These are phyloP conservation scores for Didymella pinodella DNA, from an alignment of 2,329 filamentous ascomycete species.

Conservation along the genomic window DNA sequence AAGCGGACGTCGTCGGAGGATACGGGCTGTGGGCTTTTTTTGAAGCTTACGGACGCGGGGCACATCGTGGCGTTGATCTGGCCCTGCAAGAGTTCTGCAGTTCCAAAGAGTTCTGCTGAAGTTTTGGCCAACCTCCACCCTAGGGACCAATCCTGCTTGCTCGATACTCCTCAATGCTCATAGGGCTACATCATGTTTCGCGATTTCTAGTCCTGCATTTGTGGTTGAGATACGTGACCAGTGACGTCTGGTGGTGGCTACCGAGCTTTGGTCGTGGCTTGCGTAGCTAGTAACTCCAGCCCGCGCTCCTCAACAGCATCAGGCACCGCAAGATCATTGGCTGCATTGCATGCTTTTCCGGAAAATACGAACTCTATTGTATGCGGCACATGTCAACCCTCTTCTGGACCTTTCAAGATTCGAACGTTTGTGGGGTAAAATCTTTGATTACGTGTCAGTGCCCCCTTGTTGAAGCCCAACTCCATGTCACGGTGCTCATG, in stretches of 20 bases:
- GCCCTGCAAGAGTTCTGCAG: background rate
- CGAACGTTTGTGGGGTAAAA: constrained; percentile 6
- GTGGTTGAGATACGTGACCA: constrained; percentile 8
- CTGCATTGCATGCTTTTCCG: constrained; percentile 3
- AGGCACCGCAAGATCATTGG: constrained; percentile 17
- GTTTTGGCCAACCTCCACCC: background rate
- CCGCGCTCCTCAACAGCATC: constrained; percentile 15
- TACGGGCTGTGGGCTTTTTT: background rate
- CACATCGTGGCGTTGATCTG: constrained; percentile 3
- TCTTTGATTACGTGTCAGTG: constrained; percentile 7
- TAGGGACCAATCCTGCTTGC: background rate
- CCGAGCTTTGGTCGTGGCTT: constrained; percentile 13
- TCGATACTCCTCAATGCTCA: background rate
- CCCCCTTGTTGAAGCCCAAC: constrained; percentile 7
- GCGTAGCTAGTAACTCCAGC: constrained; percentile 6
- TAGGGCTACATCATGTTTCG: constrained; percentile 3
- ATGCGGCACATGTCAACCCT: background rate
- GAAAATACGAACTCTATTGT: background rate
- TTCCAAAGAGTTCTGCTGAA: background rate
- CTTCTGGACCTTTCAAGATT: constrained; percentile 10
- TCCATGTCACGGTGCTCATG: constrained; percentile 4
- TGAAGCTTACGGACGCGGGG: background rate
- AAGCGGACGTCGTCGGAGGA: constrained; percentile 2
- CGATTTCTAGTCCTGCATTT: background rate
- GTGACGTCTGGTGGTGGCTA: constrained; percentile 2